phyloP scores from a whole-genome alignment of 805 yeast genomes.

The Metschnikowia picachoensis region DNA sequence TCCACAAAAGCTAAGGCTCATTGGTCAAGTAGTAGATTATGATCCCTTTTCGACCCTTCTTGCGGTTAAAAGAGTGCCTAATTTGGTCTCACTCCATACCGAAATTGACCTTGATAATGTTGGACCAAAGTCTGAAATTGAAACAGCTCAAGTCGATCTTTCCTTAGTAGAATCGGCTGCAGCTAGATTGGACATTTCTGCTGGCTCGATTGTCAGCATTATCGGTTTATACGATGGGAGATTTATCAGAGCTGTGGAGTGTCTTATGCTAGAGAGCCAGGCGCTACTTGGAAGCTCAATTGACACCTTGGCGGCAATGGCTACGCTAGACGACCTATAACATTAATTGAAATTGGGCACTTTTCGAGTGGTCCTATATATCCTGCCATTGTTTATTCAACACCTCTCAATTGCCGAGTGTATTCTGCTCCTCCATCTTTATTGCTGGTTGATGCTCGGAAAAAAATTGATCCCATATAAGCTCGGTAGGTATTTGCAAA shows the following conservation, averaged over 20 bases:
- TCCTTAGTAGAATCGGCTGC: neutral
- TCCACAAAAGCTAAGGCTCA: slow-evolving; percentile 22
- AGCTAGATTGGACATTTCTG: neutral
- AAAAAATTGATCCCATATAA: slow-evolving; percentile 68
- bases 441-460: slow-evolving; percentile 15
- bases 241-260: slow-evolving; percentile 21
- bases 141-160: slow-evolving; percentile 5
- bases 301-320: slow-evolving; percentile 17
- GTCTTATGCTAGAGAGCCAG: slow-evolving; percentile 18
- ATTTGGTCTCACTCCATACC: slow-evolving; percentile 14
- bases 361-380: neutral
- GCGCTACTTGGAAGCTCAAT: slow-evolving; percentile 11
- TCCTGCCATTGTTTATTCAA: neutral
- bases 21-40: slow-evolving; percentile 28
- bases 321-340: slow-evolving; percentile 11
- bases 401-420: neutral
- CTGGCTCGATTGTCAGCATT: slow-evolving; percentile 28
- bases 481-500: slow-evolving; percentile 59
- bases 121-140: neutral
- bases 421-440: neutral
- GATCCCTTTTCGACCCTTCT: slow-evolving; percentile 12
- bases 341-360: neutral
- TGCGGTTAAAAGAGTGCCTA: slow-evolving; percentile 18
- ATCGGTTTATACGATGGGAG: slow-evolving; percentile 32
- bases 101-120: slow-evolving; percentile 12